Conservation (phyloP, 1,284 basidiomycete species). For the Caloboletus firmus region DNA sequence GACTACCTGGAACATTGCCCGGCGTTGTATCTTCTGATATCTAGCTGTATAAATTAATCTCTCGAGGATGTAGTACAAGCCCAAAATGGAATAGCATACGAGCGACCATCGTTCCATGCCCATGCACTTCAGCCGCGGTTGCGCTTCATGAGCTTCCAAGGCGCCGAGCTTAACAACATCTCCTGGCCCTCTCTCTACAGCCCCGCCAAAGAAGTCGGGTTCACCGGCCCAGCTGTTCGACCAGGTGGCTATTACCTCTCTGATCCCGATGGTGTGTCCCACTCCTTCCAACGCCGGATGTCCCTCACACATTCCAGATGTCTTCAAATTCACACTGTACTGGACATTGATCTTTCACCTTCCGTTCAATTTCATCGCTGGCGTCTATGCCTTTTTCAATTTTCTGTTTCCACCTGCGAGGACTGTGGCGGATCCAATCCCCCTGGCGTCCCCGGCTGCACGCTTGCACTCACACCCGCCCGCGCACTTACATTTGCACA, state of each 20-base stretch:
- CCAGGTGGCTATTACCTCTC: constrained; percentile 48
- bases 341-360: constrained; percentile 80
- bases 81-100: constrained; percentile 2
- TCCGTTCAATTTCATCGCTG: constrained; percentile 68
- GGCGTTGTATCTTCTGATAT: constrained; percentile 1
- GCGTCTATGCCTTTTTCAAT: constrained; percentile 70
- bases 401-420: constrained; percentile 52
- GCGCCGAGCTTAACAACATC: constrained; percentile 20
- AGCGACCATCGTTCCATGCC: neutral
- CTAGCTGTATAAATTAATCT: constrained; percentile 2
- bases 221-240: constrained; percentile 40
- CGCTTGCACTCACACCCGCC: neutral
- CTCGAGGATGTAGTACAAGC: neutral
- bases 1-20: neutral
- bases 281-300: too few species aligned
- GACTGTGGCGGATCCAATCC: constrained; percentile 1
- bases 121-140: too few species aligned
- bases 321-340: constrained; percentile 82
- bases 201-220: constrained; percentile 50
- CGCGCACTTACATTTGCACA: neutral
- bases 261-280: constrained; percentile 40
- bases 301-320: constrained; percentile 46
- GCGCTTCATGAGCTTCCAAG: constrained; percentile 9
- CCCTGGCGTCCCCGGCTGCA: constrained; percentile 8
- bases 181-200: constrained; percentile 60